A percentile compares a stretch with the other conserved stretches of the same genome.
phyloP scores from a whole-genome alignment of 129 eudicot genomes.

The Escallonia herrerae region DNA sequence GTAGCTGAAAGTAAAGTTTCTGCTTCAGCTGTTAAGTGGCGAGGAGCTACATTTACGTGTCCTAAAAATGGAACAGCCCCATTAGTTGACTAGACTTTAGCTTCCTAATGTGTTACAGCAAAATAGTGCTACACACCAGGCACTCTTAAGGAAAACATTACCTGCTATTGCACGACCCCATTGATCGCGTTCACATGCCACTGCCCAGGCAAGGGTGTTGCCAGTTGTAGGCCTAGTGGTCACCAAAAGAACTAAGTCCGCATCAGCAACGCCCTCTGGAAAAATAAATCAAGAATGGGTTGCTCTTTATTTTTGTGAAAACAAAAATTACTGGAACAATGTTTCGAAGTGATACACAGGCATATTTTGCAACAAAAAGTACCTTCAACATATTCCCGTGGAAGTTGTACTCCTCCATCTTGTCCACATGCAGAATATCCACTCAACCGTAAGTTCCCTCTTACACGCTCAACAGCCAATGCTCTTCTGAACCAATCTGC shows the following conservation, averaged over 20 bases:
- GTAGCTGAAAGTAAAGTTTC: constrained; percentile 93
- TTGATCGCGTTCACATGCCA: constrained; percentile 97
- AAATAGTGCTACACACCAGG: neutral
- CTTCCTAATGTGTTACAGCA: neutral
- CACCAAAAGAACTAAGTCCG: constrained; percentile 92
- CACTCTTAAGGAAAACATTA: constrained; percentile 9
- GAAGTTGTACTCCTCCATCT: constrained; percentile 98
- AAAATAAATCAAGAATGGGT: neutral
- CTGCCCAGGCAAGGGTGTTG: constrained; percentile 97
- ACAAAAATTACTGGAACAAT: too few species aligned
- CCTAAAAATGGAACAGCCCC: constrained; percentile 34
- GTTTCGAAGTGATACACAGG: neutral
- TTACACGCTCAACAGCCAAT: constrained; percentile 84
- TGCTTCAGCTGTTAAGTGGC: constrained; percentile 96
- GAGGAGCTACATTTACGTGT: constrained; percentile 97
- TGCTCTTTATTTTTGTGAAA: too few species aligned
- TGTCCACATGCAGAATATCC: constrained; percentile 99
- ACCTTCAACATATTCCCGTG: constrained; percentile 86
- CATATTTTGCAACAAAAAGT: neutral
- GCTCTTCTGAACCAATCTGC: constrained; percentile 89
- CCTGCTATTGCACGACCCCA: constrained; percentile 99
- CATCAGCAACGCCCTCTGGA: constrained; percentile 82
- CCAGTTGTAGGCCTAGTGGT: constrained; percentile 96
- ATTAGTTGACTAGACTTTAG: constrained; percentile 2
- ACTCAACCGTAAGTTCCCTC: constrained; percentile 78